These are phyloP conservation scores for Ramaria rubella DNA, from an alignment of 768 basidiomycete species.

Conservation along the genomic window DNA sequence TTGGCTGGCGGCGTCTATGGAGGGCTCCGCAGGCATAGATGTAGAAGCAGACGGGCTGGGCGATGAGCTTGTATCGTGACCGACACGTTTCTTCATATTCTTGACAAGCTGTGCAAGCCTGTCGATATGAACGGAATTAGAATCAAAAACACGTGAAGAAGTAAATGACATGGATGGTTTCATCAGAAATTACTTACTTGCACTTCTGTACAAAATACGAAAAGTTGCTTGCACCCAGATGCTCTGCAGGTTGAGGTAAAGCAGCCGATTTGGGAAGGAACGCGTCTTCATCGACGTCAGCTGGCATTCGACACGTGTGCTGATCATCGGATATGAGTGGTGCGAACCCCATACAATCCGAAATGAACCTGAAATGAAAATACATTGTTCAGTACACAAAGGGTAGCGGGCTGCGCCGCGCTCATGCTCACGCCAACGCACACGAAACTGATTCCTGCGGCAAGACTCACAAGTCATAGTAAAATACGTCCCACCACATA, in stretches of 20 bases:
- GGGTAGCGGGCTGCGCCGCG: constrained; percentile 1
- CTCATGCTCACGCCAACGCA: neutral
- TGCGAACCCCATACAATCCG: constrained; percentile 60
- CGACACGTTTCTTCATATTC: constrained; percentile 43
- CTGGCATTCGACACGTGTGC: constrained; percentile 51
- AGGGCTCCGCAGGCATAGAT: constrained; percentile 29
- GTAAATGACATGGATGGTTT: neutral
- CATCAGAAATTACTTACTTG: constrained; percentile 37
- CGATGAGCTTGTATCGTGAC: constrained; percentile 3
- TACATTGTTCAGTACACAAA: neutral
- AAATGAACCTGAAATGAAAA: constrained; percentile 47
- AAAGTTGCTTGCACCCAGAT: constrained; percentile 27
- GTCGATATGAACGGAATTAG: neutral
- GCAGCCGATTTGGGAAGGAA: constrained; percentile 42
- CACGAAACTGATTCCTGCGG: neutral
- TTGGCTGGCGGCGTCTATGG: constrained; percentile 54
- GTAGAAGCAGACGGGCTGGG: neutral
- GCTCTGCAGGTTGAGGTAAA: constrained; percentile 32
- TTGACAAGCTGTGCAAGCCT: constrained; percentile 63
- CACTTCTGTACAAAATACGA: constrained; percentile 53
- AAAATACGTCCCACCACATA: constrained; percentile 77
- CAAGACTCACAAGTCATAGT: constrained; percentile 61
- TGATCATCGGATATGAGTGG: constrained; percentile 50
- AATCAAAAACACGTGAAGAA: neutral
- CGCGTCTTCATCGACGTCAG: constrained; percentile 48